These are phyloP conservation scores for Phytophthora cryptogea DNA, from an alignment of 352 stramenopile species.

Conservation along the genomic window DNA sequence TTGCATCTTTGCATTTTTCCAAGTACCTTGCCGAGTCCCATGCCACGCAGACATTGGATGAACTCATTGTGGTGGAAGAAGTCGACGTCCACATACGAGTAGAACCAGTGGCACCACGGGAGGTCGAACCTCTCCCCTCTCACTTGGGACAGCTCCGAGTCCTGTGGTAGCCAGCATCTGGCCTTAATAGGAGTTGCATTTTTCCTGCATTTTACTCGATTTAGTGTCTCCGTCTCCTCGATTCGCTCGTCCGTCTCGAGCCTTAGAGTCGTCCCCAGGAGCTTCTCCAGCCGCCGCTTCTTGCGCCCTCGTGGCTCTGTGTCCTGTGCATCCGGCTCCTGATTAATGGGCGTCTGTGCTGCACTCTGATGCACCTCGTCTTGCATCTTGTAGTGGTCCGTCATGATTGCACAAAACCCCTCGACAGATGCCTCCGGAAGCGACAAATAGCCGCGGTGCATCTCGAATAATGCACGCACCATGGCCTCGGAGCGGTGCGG, in stretches of 20 bases:
- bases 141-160: conserved; percentile 16
- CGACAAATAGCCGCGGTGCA: conserved; percentile 73
- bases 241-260: conserved; percentile 17
- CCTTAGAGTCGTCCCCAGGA: conserved; percentile 40
- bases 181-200: neutral
- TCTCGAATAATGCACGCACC: conserved; percentile 67
- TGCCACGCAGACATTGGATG: conserved; percentile 63
- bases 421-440: conserved; percentile 68
- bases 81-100: conserved; percentile 61
- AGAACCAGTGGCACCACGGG: conserved; percentile 78
- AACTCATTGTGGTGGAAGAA: conserved; percentile 86
- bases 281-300: conserved; percentile 52
- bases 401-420: conserved; percentile 73
- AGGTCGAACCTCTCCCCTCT: conserved; percentile 46
- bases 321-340: conserved; percentile 4
- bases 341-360: conserved; percentile 8
- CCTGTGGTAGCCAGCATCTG: conserved; percentile 21
- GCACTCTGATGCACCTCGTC: conserved; percentile 26
- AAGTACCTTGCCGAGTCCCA: conserved; percentile 72
- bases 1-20: too few relatives aligned
- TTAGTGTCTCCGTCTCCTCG: neutral
- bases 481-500: conserved; percentile 57
- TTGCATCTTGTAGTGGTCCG: conserved; percentile 63
- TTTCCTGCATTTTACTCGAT: conserved; percentile 17
- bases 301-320: conserved; percentile 32